phyloP scores from a whole-genome alignment of 495 filamentous ascomycete genomes.

The Aspergillus ellipticus region DNA sequence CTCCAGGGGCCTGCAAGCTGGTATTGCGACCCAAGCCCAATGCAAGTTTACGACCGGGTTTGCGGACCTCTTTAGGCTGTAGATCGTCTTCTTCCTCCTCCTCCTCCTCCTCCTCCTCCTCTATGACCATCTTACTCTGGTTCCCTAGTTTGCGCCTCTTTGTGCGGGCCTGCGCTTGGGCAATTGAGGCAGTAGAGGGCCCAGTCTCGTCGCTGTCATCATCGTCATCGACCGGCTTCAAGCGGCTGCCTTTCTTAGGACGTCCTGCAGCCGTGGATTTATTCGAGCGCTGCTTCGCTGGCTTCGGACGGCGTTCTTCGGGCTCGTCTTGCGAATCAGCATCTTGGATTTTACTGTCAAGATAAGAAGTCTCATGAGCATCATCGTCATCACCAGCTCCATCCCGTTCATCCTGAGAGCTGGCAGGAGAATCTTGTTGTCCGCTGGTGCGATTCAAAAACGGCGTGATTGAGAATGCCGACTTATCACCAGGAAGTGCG shows the following conservation, averaged over 20 bases:
- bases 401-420: conserved; percentile 27
- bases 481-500: conserved; percentile 73
- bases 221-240: conserved; percentile 3
- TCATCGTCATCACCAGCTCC: background rate
- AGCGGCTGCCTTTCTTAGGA: background rate
- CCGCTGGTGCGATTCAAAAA: conserved; percentile 75
- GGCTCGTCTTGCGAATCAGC: background rate
- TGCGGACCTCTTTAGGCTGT: conserved; percentile 23
- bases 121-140: conserved; percentile 65
- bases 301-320: background rate
- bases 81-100: conserved; percentile 69
- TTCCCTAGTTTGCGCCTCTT: conserved; percentile 74
- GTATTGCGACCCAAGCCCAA: conserved; percentile 20
- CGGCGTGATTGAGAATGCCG: conserved; percentile 86
- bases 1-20: conserved; percentile 12
- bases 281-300: background rate
- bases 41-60: conserved; percentile 28
- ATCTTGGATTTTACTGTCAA: background rate
- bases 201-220: background rate
- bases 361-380: background rate
- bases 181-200: background rate
- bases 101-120: conserved; percentile 71
- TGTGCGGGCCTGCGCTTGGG: conserved; percentile 52
- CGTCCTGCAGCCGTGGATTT: background rate
- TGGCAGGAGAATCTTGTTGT: conserved; percentile 40